A percentile compares a stretch with the other conserved stretches of the same genome.
These are phyloP conservation scores for Lactarius sp. DNA, from an alignment of 768 basidiomycete species.

Conservation along the genomic window DNA sequence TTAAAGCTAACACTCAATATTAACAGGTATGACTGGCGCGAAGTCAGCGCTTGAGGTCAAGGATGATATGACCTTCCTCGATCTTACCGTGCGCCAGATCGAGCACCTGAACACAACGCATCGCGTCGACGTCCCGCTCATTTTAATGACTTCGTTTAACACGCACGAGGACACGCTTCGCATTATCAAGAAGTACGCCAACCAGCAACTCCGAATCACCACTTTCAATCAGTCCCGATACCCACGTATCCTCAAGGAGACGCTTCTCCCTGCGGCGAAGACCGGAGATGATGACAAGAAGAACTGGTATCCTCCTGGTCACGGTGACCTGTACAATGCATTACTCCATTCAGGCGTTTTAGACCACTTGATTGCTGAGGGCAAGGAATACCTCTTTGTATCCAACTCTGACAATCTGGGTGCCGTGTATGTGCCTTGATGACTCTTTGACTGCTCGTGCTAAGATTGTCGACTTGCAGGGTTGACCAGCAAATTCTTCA, in stretches of 20 bases:
- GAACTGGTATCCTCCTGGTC: constrained; percentile 95
- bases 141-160: constrained; percentile 99
- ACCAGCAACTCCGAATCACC: constrained; percentile 90
- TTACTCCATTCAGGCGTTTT: constrained; percentile 86
- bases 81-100: constrained; percentile 90
- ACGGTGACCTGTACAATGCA: constrained; percentile 95
- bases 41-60: constrained; percentile 95
- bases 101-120: constrained; percentile 88
- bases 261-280: constrained; percentile 78
- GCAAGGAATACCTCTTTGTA: constrained; percentile 96
- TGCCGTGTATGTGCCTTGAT: constrained; percentile 58
- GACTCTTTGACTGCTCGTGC: neutral
- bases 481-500: constrained; percentile 57
- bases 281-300: constrained; percentile 79
- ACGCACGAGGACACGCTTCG: constrained; percentile 94
- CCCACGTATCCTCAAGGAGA: constrained; percentile 88
- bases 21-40: constrained; percentile 73
- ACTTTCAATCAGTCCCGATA: constrained; percentile 93
- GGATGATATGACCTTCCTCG: constrained; percentile 97
- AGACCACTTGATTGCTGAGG: constrained; percentile 82
- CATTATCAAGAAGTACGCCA: constrained; percentile 95
- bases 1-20: neutral
- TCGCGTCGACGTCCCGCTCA: constrained; percentile 89
- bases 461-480: constrained; percentile 6
- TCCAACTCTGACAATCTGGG: constrained; percentile 98